Percentiles rank a stretch among this genome's conserved stretches.
Evolutionary conservation across 2,329 filamentous ascomycete species (phyloP).

Genomic region (Neurospora sp.): DNA sequence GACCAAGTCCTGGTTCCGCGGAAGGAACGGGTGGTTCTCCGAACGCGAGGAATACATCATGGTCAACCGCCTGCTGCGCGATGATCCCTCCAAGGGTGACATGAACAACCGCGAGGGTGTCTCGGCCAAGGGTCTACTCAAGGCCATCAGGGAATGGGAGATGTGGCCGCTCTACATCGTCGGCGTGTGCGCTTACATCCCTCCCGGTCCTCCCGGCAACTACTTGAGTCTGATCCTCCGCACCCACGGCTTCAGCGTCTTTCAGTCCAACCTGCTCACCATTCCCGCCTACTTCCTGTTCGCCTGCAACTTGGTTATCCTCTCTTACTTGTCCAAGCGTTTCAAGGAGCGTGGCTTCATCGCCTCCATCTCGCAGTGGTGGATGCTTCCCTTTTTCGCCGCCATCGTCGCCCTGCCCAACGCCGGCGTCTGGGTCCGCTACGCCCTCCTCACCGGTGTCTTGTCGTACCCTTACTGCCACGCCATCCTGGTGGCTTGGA

Average conservation of each 20-base stretch:
- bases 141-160: conserved; percentile 41
- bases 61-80: conserved; percentile 47
- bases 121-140: conserved; percentile 35
- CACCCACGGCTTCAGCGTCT: conserved; percentile 40
- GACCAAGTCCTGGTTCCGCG: conserved; percentile 37
- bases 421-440: conserved; percentile 27
- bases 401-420: conserved; percentile 24
- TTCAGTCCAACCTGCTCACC: conserved; percentile 46
- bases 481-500: conserved; percentile 38
- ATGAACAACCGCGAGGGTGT: conserved; percentile 50
- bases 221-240: conserved; percentile 45
- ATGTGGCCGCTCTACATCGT: conserved; percentile 46
- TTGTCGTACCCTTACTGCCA: conserved; percentile 41
- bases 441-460: conserved; percentile 29
- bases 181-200: conserved; percentile 39
- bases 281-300: conserved; percentile 39
- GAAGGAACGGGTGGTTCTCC: conserved; percentile 42
- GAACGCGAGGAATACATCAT: conserved; percentile 49
- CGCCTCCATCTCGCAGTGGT: conserved; percentile 30
- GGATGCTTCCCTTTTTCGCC: conserved; percentile 33
- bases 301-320: conserved; percentile 34
- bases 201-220: conserved; percentile 26
- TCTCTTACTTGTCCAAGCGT: conserved; percentile 35
- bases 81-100: conserved; percentile 45
- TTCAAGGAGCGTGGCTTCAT: conserved; percentile 30